Percentiles rank a stretch among this genome's conserved stretches.
Evolutionary conservation across 805 yeast genomes (phyloP).

Genomic region (Cyberlindnera mrakii): DNA sequence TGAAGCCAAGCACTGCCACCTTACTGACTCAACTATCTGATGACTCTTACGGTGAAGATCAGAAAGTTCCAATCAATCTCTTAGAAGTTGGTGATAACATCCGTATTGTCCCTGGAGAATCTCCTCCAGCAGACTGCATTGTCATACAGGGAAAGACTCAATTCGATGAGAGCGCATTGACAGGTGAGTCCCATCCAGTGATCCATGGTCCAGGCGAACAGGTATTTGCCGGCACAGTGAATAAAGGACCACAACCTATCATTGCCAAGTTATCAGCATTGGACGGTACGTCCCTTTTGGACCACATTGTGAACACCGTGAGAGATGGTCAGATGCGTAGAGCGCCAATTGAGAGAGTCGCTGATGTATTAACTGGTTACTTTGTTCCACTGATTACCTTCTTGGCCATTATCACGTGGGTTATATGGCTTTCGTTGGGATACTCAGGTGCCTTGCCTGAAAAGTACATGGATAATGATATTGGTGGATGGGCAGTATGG

Average conservation of each 20-base stretch:
- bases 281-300: constrained; percentile 61
- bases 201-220: constrained; percentile 55
- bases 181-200: constrained; percentile 60
- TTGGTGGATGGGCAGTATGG: constrained; percentile 77
- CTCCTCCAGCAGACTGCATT: constrained; percentile 55
- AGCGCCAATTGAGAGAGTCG: constrained; percentile 68
- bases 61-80: constrained; percentile 33
- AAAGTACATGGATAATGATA: constrained; percentile 51
- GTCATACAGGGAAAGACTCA: constrained; percentile 40
- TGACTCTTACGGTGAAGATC: constrained; percentile 23
- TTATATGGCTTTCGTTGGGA: constrained; percentile 61
- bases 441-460: constrained; percentile 47
- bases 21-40: constrained; percentile 28
- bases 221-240: constrained; percentile 67
- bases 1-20: constrained; percentile 45
- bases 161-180: constrained; percentile 57
- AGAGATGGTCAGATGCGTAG: constrained; percentile 67
- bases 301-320: constrained; percentile 63
- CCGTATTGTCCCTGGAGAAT: constrained; percentile 46
- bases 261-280: constrained; percentile 50
- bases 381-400: constrained; percentile 67
- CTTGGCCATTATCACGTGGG: constrained; percentile 59
- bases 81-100: constrained; percentile 49
- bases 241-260: constrained; percentile 49
- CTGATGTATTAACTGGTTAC: constrained; percentile 61